Evolutionary conservation across 495 filamentous ascomycete genomes (phyloP).

Genomic region (Xylaria acuta): DNA sequence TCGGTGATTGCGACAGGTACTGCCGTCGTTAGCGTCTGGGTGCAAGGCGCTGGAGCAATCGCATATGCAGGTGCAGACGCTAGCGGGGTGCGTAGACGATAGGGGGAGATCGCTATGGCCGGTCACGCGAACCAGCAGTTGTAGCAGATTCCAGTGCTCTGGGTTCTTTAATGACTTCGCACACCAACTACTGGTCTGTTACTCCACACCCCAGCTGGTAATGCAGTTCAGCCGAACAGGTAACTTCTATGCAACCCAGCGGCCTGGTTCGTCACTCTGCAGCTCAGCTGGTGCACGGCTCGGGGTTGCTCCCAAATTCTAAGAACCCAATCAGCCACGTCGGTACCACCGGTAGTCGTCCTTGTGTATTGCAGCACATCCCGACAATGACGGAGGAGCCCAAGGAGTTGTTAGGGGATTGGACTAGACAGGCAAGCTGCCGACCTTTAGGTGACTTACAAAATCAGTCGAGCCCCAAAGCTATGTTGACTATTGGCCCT

Average conservation of each 20-base stretch:
- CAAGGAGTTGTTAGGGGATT: not conserved
- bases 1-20: not conserved
- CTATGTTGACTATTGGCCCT: not conserved
- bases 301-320: constrained; percentile 14
- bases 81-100: not conserved
- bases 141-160: constrained; percentile 5
- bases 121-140: not conserved
- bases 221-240: constrained; percentile 10
- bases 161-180: not conserved
- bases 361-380: not conserved
- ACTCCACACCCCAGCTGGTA: constrained; percentile 17
- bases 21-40: not conserved
- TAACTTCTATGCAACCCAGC: constrained; percentile 13
- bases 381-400: not conserved
- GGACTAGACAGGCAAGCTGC: not conserved
- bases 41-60: not conserved
- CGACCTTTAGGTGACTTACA: not conserved
- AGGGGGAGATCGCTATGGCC: not conserved
- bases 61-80: constrained; percentile 8
- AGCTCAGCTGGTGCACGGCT: constrained; percentile 20
- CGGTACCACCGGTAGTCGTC: not conserved
- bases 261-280: constrained; percentile 7
- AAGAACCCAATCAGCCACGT: constrained; percentile 5
- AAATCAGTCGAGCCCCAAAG: not conserved
- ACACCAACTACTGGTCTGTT: not conserved